Evolutionary conservation across 2,329 filamentous ascomycete species (phyloP).

Genomic region (Bipolaris cookei): DNA sequence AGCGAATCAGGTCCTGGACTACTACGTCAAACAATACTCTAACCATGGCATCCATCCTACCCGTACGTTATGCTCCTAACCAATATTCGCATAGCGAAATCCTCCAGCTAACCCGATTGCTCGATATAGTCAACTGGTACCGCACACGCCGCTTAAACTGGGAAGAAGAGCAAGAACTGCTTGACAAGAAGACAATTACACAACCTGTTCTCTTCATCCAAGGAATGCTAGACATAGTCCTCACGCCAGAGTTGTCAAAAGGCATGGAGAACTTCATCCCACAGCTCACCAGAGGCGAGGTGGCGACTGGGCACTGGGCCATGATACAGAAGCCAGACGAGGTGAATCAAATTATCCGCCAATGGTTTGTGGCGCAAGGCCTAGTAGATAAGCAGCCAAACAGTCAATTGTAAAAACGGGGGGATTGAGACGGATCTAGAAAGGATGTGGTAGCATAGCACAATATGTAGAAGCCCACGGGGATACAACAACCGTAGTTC

Average conservation of each 20-base stretch:
- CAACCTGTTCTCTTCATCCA: slow-evolving; percentile 73
- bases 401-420: slow-evolving; percentile 52
- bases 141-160: slow-evolving; percentile 74
- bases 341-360: slow-evolving; percentile 71
- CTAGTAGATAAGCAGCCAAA: slow-evolving; percentile 43
- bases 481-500: neutral
- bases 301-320: slow-evolving; percentile 81
- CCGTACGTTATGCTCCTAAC: slow-evolving; percentile 49
- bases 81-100: neutral
- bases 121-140: slow-evolving; percentile 78
- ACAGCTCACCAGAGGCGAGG: slow-evolving; percentile 68
- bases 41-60: slow-evolving; percentile 77
- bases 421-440: neutral
- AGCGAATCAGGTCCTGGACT: slow-evolving; percentile 67
- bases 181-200: slow-evolving; percentile 43
- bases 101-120: slow-evolving; percentile 18
- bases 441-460: slow-evolving; percentile 1
- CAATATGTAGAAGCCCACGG: neutral
- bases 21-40: slow-evolving; percentile 76
- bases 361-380: slow-evolving; percentile 69
- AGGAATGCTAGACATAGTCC: slow-evolving; percentile 72
- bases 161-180: slow-evolving; percentile 68
- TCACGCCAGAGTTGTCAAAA: slow-evolving; percentile 73
- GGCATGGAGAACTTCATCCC: slow-evolving; percentile 74
- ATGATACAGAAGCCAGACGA: slow-evolving; percentile 74